A percentile compares a stretch with the other conserved stretches of the same genome.
phyloP scores from a whole-genome alignment of 1,139 yeast genomes.

The Yamadazyma friedrichii region DNA sequence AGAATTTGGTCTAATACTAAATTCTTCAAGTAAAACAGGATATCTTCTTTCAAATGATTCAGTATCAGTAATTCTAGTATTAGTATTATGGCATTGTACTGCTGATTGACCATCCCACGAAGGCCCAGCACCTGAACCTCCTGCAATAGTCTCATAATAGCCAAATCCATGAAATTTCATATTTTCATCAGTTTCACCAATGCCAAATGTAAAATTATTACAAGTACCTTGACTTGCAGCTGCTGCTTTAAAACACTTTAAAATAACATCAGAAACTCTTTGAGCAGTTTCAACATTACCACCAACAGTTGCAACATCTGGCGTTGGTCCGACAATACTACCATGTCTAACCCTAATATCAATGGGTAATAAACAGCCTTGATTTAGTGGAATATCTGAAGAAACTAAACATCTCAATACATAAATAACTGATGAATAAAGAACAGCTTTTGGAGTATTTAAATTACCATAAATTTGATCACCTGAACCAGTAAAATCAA shows the following conservation, averaged over 20 bases:
- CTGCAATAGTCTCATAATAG: conserved; percentile 48
- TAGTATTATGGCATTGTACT: conserved; percentile 47
- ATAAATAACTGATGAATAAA: conserved; percentile 42
- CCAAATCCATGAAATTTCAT: conserved; percentile 44
- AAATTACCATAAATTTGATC: conserved; percentile 40
- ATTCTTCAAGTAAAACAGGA: conserved; percentile 32
- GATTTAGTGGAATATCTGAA: conserved; percentile 46
- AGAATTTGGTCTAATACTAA: conserved; percentile 27
- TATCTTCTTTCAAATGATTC: conserved; percentile 38
- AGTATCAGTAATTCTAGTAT: conserved; percentile 41
- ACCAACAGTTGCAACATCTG: conserved; percentile 45
- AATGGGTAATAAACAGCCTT: conserved; percentile 44
- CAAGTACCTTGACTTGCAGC: conserved; percentile 44
- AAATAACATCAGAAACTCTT: conserved; percentile 56
- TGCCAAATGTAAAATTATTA: conserved; percentile 45
- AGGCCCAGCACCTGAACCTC: conserved; percentile 44
- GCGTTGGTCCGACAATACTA: conserved; percentile 39
- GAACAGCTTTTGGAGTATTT: conserved; percentile 45
- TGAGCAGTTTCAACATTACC: conserved; percentile 51
- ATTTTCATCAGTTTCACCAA: conserved; percentile 37
- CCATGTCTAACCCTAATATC: conserved; percentile 36
- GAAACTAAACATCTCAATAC: conserved; percentile 49
- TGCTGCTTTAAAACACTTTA: conserved; percentile 65
- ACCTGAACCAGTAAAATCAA: conserved; percentile 58
- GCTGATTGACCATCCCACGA: conserved; percentile 39